Conservation (phyloP, 805 yeast genomes). For the Lipomyces mesembrius region DNA sequence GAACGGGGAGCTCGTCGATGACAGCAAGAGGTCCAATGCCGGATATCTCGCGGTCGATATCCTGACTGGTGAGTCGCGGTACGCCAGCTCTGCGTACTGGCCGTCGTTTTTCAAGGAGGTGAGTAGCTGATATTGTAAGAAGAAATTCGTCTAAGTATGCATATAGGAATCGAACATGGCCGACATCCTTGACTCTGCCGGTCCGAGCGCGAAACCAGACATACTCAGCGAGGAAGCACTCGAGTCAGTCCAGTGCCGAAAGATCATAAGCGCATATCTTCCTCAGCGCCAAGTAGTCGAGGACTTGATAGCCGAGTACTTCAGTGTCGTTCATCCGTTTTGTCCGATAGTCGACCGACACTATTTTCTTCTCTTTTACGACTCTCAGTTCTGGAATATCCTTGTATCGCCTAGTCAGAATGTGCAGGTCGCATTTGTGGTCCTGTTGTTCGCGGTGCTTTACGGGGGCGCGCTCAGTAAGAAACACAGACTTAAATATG, state of each 20-base stretch:
- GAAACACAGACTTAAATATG: constrained; percentile 21
- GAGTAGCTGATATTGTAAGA: neutral
- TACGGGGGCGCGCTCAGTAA: constrained; percentile 21
- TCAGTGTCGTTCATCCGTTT: constrained; percentile 26
- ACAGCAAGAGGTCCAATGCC: constrained; percentile 1
- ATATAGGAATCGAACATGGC: constrained; percentile 5
- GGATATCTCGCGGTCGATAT: constrained; percentile 27
- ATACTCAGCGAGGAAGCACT: neutral
- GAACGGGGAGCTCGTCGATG: constrained; percentile 16
- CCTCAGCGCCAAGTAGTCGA: constrained; percentile 21
- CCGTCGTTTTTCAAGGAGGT: constrained; percentile 27
- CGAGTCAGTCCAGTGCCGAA: constrained; percentile 2
- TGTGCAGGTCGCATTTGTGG: constrained; percentile 9
- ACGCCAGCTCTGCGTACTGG: constrained; percentile 27
- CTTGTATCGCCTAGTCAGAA: neutral
- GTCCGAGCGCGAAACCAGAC: neutral
- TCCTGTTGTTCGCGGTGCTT: constrained; percentile 17
- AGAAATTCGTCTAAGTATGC: neutral
- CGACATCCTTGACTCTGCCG: constrained; percentile 5
- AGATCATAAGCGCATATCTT: constrained; percentile 4
- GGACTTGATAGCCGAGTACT: constrained; percentile 16
- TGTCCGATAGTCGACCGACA: constrained; percentile 26
- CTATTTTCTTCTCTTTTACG: constrained; percentile 13
- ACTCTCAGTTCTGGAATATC: constrained; percentile 21
- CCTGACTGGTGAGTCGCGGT: constrained; percentile 13